phyloP scores from a whole-genome alignment of 2,329 filamentous ascomycete genomes.

The Podosphaera fusca region DNA sequence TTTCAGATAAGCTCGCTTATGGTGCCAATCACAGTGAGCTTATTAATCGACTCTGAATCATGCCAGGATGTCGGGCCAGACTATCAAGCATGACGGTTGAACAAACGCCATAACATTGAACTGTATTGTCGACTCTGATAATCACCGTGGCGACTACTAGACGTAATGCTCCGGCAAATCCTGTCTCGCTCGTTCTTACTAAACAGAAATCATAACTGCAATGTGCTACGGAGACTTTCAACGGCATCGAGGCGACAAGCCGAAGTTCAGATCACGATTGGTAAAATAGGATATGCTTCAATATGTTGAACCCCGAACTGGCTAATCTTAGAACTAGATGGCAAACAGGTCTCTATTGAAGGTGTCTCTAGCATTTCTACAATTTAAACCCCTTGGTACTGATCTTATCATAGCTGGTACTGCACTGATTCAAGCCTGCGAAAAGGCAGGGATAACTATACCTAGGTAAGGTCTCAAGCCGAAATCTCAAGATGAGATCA shows the following conservation, averaged over 20 bases:
- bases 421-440: constrained; percentile 94
- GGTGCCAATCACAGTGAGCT: constrained; percentile 10
- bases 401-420: constrained; percentile 51
- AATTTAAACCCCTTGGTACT: constrained; percentile 13
- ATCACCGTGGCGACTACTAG: constrained; percentile 26
- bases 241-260: constrained; percentile 56
- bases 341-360: constrained; percentile 95
- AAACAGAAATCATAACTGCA: constrained; percentile 33
- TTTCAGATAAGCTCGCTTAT: background rate
- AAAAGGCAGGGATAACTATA: constrained; percentile 80
- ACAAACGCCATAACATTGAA: background rate
- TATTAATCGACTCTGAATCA: constrained; percentile 6
- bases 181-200: constrained; percentile 46
- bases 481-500: background rate
- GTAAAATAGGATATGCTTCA: constrained; percentile 27
- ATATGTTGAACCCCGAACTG: constrained; percentile 8
- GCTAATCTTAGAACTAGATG: constrained; percentile 36
- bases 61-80: background rate
- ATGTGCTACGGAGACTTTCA: constrained; percentile 45
- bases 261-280: constrained; percentile 92
- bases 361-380: constrained; percentile 28
- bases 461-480: constrained; percentile 37
- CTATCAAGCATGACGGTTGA: background rate
- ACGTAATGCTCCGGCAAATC: constrained; percentile 45
- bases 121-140: background rate